Evolutionary conservation across 2,329 filamentous ascomycete species (phyloP), one percentile per base, ranked within the genome.

Genomic region (Ascocoryne sarcoides): DNA sequence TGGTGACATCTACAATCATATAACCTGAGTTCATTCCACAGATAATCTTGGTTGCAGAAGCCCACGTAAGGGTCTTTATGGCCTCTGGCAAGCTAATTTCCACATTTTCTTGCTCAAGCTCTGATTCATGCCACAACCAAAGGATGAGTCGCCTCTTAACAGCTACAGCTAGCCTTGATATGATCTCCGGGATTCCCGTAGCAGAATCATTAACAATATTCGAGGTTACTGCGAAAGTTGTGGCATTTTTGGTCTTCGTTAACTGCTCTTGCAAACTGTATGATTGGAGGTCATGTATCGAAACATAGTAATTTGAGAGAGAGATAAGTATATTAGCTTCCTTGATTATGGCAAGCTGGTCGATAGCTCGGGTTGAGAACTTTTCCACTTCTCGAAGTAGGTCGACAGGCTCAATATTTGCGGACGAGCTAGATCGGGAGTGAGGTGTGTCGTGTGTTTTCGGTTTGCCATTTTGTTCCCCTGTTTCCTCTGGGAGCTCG

Each of bases 51-150:
- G 82, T 90, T 10, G 86, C 88, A 44, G 77, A 88, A 5, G 86
- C 84, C 92, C 92, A 98, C 2, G 85, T 94, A 47, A 96, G 69
- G 10, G 82, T 89, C 57, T 92, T 86, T 47, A 95, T 84, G 16
- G 84, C 79, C 55, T 90, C 90, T 23, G 86, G 70, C 32, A 96
- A 70, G 1, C 79, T 76, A 28, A 95, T 76, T 64, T 96, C 92
- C 19, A 69, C 68, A 0, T 82, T 77, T 23, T 92, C 79, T 3
- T 75, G 70, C 35, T 75, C 75, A 31, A 95, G 71, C 65, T 96
- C 92, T 68, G 88, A 92, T 60, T 95, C 89, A 54, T 92, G 84
- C 92, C 93, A 98, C 56, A 82, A 85, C 89, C 92, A 98, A 40
- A 95, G 65, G 45, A 96, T 62, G 38, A 98, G 70, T 55, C 85